phyloP scores from a whole-genome alignment of 1,284 basidiomycete species.

The Amylostereum areolatum region DNA sequence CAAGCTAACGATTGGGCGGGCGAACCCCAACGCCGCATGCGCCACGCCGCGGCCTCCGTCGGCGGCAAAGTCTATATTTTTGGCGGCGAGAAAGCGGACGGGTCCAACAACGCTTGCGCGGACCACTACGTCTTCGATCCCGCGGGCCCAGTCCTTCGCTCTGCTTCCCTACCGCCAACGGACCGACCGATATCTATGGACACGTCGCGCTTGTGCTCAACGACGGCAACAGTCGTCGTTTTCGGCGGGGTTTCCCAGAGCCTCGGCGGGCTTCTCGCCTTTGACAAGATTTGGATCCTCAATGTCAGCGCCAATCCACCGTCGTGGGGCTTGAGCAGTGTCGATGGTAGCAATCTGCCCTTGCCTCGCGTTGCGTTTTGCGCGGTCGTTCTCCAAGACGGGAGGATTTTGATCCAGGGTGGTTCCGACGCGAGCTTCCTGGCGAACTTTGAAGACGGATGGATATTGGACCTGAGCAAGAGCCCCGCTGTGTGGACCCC shows the following conservation, averaged over 20 bases:
- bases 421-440: constrained; percentile 60
- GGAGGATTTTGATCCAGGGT: constrained; percentile 68
- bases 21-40: constrained; percentile 69
- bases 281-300: constrained; percentile 58
- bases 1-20: constrained; percentile 51
- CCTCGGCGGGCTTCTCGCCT: constrained; percentile 40
- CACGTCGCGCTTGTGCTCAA: constrained; percentile 63
- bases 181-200: constrained; percentile 64
- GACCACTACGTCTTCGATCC: constrained; percentile 65
- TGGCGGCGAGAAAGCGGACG: constrained; percentile 75
- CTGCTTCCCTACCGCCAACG: constrained; percentile 52
- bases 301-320: constrained; percentile 47
- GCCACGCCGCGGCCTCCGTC: constrained; percentile 55
- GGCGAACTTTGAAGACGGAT: constrained; percentile 61
- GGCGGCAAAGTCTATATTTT: constrained; percentile 54
- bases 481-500: constrained; percentile 52
- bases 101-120: constrained; percentile 56
- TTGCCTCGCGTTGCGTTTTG: constrained; percentile 65
- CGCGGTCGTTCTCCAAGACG: constrained; percentile 44
- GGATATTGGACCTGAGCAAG: constrained; percentile 61
- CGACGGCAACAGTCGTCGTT: constrained; percentile 65
- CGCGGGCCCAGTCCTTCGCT: constrained; percentile 27
- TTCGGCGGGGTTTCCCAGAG: constrained; percentile 68
- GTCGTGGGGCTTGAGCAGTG: constrained; percentile 46
- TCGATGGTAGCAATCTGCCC: constrained; percentile 41